Conservation (phyloP, 805 yeast species). For the Kazachstania taianensis region DNA sequence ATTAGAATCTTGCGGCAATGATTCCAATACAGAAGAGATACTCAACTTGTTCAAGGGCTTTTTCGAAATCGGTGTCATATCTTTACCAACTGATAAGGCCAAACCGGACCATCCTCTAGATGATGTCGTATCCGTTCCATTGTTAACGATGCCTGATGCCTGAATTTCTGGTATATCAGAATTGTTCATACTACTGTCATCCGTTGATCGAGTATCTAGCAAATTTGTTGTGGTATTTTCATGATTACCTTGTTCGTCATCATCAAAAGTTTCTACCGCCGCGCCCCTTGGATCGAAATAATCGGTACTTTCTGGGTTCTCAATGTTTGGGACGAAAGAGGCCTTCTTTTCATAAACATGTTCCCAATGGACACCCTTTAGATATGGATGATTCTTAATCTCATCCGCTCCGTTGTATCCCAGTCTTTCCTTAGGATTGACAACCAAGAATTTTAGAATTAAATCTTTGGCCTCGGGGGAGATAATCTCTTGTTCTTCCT, state of each 20-base stretch:
- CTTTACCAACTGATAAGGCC: constrained; percentile 8
- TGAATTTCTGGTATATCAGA: constrained; percentile 14
- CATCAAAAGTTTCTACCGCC: constrained; percentile 35
- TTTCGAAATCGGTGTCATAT: constrained; percentile 3
- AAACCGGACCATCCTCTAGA: constrained; percentile 6
- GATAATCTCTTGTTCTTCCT: constrained; percentile 44
- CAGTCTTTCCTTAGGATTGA: constrained; percentile 57
- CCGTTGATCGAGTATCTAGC: not conserved
- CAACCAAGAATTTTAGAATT: constrained; percentile 48
- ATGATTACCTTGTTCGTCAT: constrained; percentile 7
- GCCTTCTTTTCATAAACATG: constrained; percentile 59
- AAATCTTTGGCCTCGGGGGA: constrained; percentile 65
- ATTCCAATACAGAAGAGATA: constrained; percentile 22
- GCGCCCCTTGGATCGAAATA: constrained; percentile 93
- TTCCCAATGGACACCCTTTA: constrained; percentile 65
- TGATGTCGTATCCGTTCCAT: constrained; percentile 3
- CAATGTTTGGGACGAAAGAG: constrained; percentile 70
- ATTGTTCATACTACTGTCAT: constrained; percentile 7
- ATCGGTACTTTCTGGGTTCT: constrained; percentile 79
- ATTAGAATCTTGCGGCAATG: constrained; percentile 23
- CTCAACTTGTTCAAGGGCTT: constrained; percentile 21
- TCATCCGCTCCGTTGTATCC: constrained; percentile 77
- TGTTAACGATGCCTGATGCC: constrained; percentile 1
- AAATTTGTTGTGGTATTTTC: not conserved
- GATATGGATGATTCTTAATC: constrained; percentile 70